Evolutionary conservation across 331 rosid species (phyloP).

Genomic region (Dryas integrifolia): DNA sequence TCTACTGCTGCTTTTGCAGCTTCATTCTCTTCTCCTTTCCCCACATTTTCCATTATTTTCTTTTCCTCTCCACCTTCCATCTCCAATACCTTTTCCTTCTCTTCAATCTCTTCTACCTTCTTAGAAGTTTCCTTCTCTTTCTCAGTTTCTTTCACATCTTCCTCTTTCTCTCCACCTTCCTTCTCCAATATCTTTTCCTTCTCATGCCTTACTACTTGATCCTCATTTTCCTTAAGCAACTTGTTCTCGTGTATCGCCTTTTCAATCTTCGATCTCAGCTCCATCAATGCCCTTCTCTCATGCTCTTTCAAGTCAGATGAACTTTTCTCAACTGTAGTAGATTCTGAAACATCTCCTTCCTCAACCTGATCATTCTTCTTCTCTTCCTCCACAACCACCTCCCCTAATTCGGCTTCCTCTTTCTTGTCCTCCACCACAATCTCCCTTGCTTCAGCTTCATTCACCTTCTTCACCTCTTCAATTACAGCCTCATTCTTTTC

Average conservation of each 20-base stretch:
- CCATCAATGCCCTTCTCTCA: slow-evolving; percentile 10
- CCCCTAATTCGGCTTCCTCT: neutral
- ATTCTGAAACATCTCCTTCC: neutral
- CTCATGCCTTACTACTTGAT: neutral
- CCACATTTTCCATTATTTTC: neutral
- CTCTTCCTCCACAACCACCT: neutral
- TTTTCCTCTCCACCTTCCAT: too few relatives aligned
- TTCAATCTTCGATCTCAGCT: slow-evolving; percentile 8
- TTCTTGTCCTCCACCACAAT: neutral
- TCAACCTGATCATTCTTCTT: neutral
- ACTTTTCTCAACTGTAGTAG: neutral
- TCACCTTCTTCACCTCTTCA: neutral
- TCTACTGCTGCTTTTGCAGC: neutral
- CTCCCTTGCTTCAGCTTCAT: slow-evolving; percentile 8
- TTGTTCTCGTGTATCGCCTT: slow-evolving; percentile 6
- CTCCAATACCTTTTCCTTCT: neutral
- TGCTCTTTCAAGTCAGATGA: neutral
- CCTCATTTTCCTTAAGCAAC: neutral
- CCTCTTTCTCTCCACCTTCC: neutral
- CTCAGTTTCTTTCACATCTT: slow-evolving; percentile 1
- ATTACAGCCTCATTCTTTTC: neutral
- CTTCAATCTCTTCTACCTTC: neutral
- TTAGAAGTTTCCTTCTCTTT: slow-evolving; percentile 2
- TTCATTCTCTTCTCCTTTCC: neutral
- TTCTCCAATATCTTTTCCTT: slow-evolving; percentile 1